Percentiles rank a stretch among this genome's conserved stretches.
Conservation (phyloP, 192 early-diverging fungal genomes). For the Coemansia sp. region DNA sequence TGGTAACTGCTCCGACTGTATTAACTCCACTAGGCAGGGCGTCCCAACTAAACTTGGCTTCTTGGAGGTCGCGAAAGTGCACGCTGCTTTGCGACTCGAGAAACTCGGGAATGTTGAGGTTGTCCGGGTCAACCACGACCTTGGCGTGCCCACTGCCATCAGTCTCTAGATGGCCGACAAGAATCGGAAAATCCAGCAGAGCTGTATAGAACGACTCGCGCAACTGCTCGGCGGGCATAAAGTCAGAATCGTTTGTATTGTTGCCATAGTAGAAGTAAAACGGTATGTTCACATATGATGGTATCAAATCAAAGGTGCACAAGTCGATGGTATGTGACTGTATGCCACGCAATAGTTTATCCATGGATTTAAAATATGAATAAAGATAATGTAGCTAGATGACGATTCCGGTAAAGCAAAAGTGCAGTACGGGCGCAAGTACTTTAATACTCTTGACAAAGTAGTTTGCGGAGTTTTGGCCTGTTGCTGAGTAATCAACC, state of each 20-base stretch:
- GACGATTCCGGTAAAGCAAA: no score
- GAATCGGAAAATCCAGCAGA: slow-evolving; percentile 23
- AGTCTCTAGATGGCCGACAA: slow-evolving; percentile 12
- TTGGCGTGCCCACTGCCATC: neutral
- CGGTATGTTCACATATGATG: slow-evolving; percentile 13
- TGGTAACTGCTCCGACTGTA: neutral
- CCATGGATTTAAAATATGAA: neutral
- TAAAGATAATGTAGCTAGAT: no score
- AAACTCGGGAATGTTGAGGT: slow-evolving; percentile 33
- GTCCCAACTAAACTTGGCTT: slow-evolving; percentile 10
- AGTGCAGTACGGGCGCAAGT: no score
- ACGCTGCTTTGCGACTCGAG: slow-evolving; percentile 9
- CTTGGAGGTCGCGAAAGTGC: slow-evolving; percentile 11
- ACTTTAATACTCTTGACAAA: no score
- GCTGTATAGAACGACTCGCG: slow-evolving; percentile 19
- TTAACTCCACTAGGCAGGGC: slow-evolving; percentile 4
- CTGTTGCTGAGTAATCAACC: no score
- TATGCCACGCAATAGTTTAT: neutral
- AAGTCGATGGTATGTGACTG: slow-evolving; percentile 14
- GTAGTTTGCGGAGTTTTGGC: no score
- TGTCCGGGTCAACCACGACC: slow-evolving; percentile 4
- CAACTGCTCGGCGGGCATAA: slow-evolving; percentile 21
- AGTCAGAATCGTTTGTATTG: neutral
- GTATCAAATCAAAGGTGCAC: slow-evolving; percentile 5
- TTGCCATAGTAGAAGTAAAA: slow-evolving; percentile 23